Evolutionary conservation across 2,329 filamentous ascomycete genomes (phyloP).

Genomic region (Fusarium sp.): DNA sequence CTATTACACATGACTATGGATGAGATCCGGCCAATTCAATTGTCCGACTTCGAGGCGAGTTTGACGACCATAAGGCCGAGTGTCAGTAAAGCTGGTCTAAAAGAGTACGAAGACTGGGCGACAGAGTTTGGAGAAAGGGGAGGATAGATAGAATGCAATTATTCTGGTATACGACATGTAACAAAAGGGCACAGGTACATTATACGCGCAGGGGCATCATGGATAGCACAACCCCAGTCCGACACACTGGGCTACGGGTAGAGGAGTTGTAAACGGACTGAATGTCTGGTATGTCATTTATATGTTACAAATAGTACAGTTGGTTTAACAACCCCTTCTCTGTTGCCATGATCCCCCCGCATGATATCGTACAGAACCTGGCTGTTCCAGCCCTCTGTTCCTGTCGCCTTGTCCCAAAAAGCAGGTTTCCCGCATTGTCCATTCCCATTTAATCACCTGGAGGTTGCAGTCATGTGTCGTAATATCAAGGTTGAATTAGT

Average conservation of each 20-base stretch:
- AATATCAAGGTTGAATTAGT: not conserved
- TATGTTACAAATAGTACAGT: conserved; percentile 41
- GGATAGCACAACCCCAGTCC: not conserved
- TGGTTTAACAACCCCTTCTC: conserved; percentile 23
- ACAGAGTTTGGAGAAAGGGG: conserved; percentile 91
- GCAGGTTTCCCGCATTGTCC: not conserved
- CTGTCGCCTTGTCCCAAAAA: not conserved
- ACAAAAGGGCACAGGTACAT: conserved; percentile 13
- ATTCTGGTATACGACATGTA: conserved; percentile 25
- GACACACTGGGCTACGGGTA: conserved; percentile 2
- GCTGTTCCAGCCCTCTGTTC: not conserved
- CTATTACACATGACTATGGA: conserved; percentile 93
- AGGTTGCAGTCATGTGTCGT: not conserved
- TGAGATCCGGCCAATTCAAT: conserved; percentile 86
- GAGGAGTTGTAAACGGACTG: conserved; percentile 15
- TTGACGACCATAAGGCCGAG: conserved; percentile 87
- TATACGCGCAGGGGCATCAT: conserved; percentile 5
- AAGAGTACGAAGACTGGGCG: conserved; percentile 95
- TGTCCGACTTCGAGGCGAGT: conserved; percentile 86
- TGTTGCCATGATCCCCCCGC: conserved; percentile 15
- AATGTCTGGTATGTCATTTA: conserved; percentile 32
- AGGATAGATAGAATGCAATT: conserved; percentile 69
- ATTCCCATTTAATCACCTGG: not conserved
- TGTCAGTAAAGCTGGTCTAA: conserved; percentile 85
- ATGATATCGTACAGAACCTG: conserved; percentile 37